phyloP scores from a whole-genome alignment of 1,139 yeast species.

The Geotrichum fermentans region DNA sequence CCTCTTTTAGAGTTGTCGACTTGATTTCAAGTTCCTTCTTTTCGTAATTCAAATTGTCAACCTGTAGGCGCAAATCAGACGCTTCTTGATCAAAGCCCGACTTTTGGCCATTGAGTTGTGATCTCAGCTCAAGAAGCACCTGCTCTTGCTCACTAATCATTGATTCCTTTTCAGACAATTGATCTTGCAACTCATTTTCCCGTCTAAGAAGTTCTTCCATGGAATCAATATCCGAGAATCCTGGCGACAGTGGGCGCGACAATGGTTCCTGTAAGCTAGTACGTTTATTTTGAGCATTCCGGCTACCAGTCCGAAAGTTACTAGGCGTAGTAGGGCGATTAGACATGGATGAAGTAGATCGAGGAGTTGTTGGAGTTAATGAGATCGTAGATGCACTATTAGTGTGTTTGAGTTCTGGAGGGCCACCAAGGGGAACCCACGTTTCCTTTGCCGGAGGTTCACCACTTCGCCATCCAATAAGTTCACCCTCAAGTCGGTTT shows the following conservation, averaged over 20 bases:
- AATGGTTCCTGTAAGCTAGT: constrained; percentile 2
- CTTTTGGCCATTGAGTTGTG: constrained; percentile 12
- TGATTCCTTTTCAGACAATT: constrained; percentile 34
- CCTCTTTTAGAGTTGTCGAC: constrained; percentile 30
- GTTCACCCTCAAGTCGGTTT: constrained; percentile 49
- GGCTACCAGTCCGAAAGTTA: not conserved
- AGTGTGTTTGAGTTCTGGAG: constrained; percentile 2
- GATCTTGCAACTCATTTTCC: constrained; percentile 38
- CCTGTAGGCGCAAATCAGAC: constrained; percentile 25
- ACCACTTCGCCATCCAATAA: constrained; percentile 48
- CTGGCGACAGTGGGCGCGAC: constrained; percentile 2
- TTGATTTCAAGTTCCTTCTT: constrained; percentile 33
- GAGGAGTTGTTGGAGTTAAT: constrained; percentile 1
- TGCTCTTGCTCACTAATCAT: constrained; percentile 30
- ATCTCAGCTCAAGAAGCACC: constrained; percentile 13
- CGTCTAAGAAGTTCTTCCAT: constrained; percentile 34
- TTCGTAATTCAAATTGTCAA: constrained; percentile 34
- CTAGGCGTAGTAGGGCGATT: constrained; percentile 20
- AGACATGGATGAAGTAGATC: constrained; percentile 14
- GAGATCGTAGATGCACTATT: not conserved
- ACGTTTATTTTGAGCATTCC: constrained; percentile 3
- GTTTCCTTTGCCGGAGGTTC: constrained; percentile 38
- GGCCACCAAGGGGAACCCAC: constrained; percentile 29
- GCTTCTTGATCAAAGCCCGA: constrained; percentile 13
- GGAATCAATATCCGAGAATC: constrained; percentile 12